Percentiles rank a stretch among this genome's conserved stretches.
Conservation (phyloP, 148 eudicot genomes). For the Amaranthus palmeri region DNA sequence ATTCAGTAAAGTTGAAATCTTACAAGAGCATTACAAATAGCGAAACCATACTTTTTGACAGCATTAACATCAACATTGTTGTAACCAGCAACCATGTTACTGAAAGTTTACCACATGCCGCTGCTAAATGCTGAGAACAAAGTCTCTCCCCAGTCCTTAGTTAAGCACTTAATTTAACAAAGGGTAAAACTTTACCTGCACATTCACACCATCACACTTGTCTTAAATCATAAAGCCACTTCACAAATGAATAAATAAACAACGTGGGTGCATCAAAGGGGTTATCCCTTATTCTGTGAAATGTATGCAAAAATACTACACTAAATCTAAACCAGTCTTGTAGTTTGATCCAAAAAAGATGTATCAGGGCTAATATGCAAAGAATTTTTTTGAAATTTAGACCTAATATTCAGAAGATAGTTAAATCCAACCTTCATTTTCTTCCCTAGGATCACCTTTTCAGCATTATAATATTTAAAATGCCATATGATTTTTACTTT, state of each 20-base stretch:
- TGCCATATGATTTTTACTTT: slow-evolving; percentile 69
- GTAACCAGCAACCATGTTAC: slow-evolving; percentile 99
- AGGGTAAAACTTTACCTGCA: slow-evolving; percentile 48
- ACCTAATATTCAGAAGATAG: neutral
- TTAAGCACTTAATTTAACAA: neutral
- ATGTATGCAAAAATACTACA: slow-evolving; percentile 99
- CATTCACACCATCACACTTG: slow-evolving; percentile 97
- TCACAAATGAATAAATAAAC: too few relatives aligned
- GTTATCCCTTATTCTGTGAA: slow-evolving; percentile 93
- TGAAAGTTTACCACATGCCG: slow-evolving; percentile 96
- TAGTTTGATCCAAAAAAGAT: neutral
- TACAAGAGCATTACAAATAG: slow-evolving; percentile 98
- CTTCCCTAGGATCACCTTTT: slow-evolving; percentile 87
- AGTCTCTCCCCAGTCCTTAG: slow-evolving; percentile 99
- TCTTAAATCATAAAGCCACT: too few relatives aligned
- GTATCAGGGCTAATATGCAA: neutral
- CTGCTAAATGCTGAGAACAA: slow-evolving; percentile 90
- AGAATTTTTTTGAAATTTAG: neutral
- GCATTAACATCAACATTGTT: slow-evolving; percentile 91
- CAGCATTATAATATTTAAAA: slow-evolving; percentile 83
- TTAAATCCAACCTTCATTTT: slow-evolving; percentile 72
- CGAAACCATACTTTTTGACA: slow-evolving; percentile 85
- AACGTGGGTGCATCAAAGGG: slow-evolving; percentile 86
- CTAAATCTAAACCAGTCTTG: slow-evolving; percentile 99
- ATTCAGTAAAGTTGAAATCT: slow-evolving; percentile 19